A percentile compares a stretch with the other conserved stretches of the same genome.
Conservation (phyloP, 495 filamentous ascomycete genomes). For the Aspergillus panamensis region DNA sequence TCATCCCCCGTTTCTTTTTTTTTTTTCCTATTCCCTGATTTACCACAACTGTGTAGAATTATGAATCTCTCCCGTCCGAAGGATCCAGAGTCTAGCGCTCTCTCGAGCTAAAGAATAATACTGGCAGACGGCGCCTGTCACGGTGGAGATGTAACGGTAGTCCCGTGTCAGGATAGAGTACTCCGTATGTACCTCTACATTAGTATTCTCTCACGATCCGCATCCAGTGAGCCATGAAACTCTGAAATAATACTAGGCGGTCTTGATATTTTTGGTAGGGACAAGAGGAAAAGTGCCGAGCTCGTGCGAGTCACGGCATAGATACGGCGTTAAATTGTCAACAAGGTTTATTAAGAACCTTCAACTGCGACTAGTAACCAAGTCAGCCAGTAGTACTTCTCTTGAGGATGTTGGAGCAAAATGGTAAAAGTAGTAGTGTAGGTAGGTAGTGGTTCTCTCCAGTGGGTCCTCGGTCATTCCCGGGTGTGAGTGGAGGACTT, state of each 20-base stretch:
- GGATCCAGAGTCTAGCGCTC: conserved; percentile 8
- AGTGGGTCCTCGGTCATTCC: conserved; percentile 30
- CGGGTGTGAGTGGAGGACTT: conserved; percentile 31
- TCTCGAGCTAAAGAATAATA: background rate
- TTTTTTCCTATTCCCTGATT: background rate
- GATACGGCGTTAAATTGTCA: background rate
- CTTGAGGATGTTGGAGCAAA: background rate
- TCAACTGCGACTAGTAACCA: background rate
- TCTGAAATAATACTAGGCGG: background rate
- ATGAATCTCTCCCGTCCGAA: conserved; percentile 1
- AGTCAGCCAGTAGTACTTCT: background rate
- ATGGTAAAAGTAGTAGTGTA: background rate
- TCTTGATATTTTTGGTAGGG: background rate
- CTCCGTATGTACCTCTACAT: background rate
- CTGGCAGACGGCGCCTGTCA: background rate
- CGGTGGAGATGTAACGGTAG: conserved; percentile 4
- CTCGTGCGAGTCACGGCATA: too few species aligned
- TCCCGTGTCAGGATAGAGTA: background rate
- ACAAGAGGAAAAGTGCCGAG: background rate
- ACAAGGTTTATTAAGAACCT: background rate
- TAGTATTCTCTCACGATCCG: too few species aligned
- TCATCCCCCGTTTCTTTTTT: too few species aligned
- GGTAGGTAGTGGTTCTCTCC: conserved; percentile 12
- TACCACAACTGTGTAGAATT: background rate
- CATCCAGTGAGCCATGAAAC: background rate